phyloP scores from a whole-genome alignment of 1,284 basidiomycete species.

The Mixia osmundae region DNA sequence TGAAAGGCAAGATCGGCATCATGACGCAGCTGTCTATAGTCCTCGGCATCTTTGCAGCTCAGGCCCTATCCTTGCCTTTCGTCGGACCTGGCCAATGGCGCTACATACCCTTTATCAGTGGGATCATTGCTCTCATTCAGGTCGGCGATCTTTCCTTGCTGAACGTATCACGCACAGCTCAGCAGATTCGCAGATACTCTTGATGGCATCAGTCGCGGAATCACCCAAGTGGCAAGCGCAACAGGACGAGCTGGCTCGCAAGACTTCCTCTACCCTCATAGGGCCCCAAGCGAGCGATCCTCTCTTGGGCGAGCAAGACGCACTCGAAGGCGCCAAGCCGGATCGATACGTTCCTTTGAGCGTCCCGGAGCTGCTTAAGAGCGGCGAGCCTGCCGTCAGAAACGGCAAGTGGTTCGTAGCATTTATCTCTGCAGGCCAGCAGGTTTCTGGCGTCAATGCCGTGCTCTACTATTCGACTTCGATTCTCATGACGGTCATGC shows the following conservation, averaged over 20 bases:
- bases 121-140: constrained; percentile 8
- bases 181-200: too few relatives aligned
- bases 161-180: too few relatives aligned
- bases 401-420: constrained; percentile 4
- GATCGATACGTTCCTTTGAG: too few relatives aligned
- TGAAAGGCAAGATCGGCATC: constrained; percentile 22
- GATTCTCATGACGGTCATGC: constrained; percentile 6
- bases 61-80: constrained; percentile 12
- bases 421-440: constrained; percentile 6
- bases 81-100: constrained; percentile 3
- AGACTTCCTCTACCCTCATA: too few relatives aligned
- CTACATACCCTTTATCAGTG: constrained; percentile 8
- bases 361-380: too few relatives aligned
- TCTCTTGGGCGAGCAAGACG: too few relatives aligned
- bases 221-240: too few relatives aligned
- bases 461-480: constrained; percentile 13
- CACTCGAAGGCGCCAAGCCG: too few relatives aligned
- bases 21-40: constrained; percentile 21
- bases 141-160: too few relatives aligned
- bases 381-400: constrained; percentile 3
- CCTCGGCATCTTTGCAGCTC: constrained; percentile 16
- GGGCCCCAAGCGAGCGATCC: too few relatives aligned
- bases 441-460: constrained; percentile 7
- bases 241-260: too few relatives aligned
- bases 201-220: too few relatives aligned